Percentiles rank a stretch among this genome's conserved stretches.
phyloP scores from a whole-genome alignment of 352 stramenopile genomes.

The Phytophthora sp. region DNA sequence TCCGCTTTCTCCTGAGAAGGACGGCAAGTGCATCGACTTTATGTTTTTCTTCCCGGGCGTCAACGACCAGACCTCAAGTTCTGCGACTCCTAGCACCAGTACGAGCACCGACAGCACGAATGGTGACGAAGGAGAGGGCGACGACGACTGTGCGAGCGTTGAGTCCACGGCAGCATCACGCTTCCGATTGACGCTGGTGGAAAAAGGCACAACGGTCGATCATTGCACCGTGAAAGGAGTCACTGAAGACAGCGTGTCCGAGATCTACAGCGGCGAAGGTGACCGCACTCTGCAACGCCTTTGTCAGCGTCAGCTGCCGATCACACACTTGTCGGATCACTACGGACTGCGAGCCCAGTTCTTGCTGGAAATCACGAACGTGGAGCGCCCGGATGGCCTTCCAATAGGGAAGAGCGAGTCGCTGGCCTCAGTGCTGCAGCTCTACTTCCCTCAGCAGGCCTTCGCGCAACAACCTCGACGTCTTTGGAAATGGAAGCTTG shows the following conservation, averaged over 20 bases:
- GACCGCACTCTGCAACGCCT: conserved; percentile 17
- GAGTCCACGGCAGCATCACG: conserved; percentile 19
- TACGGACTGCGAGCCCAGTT: conserved; percentile 71
- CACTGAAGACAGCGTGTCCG: conserved; percentile 23
- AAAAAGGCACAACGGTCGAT: conserved; percentile 60
- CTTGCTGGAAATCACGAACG: conserved; percentile 44
- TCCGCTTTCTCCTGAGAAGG: conserved; percentile 49
- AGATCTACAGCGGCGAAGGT: conserved; percentile 22
- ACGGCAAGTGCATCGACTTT: conserved; percentile 90
- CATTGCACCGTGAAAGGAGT: conserved; percentile 56
- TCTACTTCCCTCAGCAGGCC: conserved; percentile 66
- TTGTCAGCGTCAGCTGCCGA: conserved; percentile 42
- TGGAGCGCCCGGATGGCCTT: conserved; percentile 55
- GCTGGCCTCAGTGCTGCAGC: conserved; percentile 67
- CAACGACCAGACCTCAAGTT: conserved; percentile 29
- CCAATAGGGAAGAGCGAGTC: conserved; percentile 33
- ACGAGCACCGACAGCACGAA: conserved; percentile 14
- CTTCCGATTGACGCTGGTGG: conserved; percentile 52
- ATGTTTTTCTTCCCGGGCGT: conserved; percentile 73
- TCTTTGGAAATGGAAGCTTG: conserved; percentile 78
- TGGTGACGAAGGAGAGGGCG: conserved; percentile 5
- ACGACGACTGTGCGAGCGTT: conserved; percentile 33
- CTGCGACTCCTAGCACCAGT: conserved; percentile 12
- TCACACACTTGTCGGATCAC: conserved; percentile 86
- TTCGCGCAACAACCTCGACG: conserved; percentile 62